Evolutionary conservation across 805 yeast genomes (phyloP), one percentile per base, ranked within the genome.

Genomic region (Debaryomyces castellii): DNA sequence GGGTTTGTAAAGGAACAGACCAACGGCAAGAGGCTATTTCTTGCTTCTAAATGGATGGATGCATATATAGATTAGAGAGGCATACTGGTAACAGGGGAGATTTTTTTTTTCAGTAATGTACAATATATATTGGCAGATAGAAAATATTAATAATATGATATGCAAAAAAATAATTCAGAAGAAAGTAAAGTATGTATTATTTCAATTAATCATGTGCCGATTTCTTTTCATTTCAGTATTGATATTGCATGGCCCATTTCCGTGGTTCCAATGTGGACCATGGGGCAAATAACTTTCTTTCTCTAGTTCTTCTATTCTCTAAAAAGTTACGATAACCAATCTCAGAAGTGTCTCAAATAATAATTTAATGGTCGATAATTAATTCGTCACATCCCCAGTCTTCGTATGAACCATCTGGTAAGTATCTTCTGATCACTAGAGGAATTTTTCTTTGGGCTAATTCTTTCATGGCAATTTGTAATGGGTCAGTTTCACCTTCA

Each of bases 351-450:
- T 25, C 28, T 30, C 16, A 2, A 14, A 17, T 30, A 14, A 16
- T 30, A 30, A 20, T 25, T 33, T 70, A 82, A 59, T 76, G 81
- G 66, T 94, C 98, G 46, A 91, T 88, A 62, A 94, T 91, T 61
- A 94, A 79, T 71, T 94, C 99, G 67, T 94, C 98, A 60, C 96
- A 94, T 43, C 97, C 96, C 99, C 99, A 94, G 64, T 94, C 99
- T 71, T 94, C 99, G 60, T 82, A 92, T 43, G 95, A 82, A 5
- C 98, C 96, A 64, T 95, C 99, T 3, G 99, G 99, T 56, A 94
- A 77, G 63, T 89, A 95, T 69, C 99, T 80, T 78, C 99, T 83
- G 40, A 94, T 88, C 39, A 95, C 96, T 58, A 94, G 77, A 1
- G 99, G 99, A 46, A 95, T 90, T 66, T 91, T 94, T 67, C 88